Conservation (phyloP, 441 rosid species). For the Erysimum pusillum region DNA sequence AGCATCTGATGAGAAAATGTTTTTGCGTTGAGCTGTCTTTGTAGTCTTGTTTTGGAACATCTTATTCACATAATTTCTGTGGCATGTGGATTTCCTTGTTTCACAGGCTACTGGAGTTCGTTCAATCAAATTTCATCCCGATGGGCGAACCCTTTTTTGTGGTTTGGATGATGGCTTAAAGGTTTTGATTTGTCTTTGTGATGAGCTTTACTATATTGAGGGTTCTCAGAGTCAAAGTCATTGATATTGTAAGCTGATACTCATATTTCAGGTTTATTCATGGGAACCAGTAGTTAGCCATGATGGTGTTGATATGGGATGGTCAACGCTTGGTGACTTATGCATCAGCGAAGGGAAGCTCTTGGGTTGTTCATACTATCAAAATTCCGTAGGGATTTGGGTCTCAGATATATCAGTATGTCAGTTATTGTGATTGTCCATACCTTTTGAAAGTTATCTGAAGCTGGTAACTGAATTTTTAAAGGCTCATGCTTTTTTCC, state of each 20-base stretch:
- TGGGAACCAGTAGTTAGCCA: conserved; percentile 96
- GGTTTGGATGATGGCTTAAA: conserved; percentile 89
- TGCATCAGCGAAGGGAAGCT: conserved; percentile 88
- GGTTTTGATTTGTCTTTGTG: conserved; percentile 58
- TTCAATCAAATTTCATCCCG: conserved; percentile 80
- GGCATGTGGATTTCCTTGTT: conserved; percentile 28
- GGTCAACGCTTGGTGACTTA: conserved; percentile 92
- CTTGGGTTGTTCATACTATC: conserved; percentile 86
- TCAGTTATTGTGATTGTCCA: conserved; percentile 18
- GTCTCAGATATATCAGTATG: conserved; percentile 80
- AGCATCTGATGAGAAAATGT: conserved; percentile 11
- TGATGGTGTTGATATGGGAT: conserved; percentile 88
- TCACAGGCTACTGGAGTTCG: conserved; percentile 84
- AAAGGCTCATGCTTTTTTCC: conserved; percentile 21
- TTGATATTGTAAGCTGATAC: conserved; percentile 17
- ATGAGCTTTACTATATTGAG: not conserved
- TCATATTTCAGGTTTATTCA: conserved; percentile 78
- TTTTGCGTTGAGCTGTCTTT: not conserved
- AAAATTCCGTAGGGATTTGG: conserved; percentile 89
- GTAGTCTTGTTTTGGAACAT: not conserved
- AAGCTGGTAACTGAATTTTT: conserved; percentile 15
- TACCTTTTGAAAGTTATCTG: conserved; percentile 8
- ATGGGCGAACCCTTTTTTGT: conserved; percentile 88
- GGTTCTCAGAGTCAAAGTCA: conserved; percentile 27
- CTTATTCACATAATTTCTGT: not conserved